A percentile compares a stretch with the other conserved stretches of the same genome.
phyloP scores from a whole-genome alignment of 768 basidiomycete species.

The Leccinum ochraceum region DNA sequence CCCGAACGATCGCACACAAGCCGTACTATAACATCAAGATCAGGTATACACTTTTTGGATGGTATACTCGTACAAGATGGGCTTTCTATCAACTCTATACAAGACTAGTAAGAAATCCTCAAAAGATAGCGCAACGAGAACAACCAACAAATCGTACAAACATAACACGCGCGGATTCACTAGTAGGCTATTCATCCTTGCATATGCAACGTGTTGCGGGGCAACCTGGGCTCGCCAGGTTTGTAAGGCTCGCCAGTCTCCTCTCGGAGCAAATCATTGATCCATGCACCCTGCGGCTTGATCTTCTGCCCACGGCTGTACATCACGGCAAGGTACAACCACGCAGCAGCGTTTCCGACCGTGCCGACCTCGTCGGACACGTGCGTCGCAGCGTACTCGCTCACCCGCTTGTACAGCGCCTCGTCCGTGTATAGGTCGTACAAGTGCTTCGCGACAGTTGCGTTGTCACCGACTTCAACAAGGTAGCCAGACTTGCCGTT shows the following conservation, averaged over 20 bases:
- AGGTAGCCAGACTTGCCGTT: slow-evolving; percentile 89
- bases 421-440: slow-evolving; percentile 79
- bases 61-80: slow-evolving; percentile 8
- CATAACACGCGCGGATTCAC: not conserved
- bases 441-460: slow-evolving; percentile 72
- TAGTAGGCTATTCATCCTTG: slow-evolving; percentile 27
- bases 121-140: not conserved
- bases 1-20: not conserved
- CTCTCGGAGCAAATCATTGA: slow-evolving; percentile 77
- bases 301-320: slow-evolving; percentile 75
- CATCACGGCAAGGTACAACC: slow-evolving; percentile 78
- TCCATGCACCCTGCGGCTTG: slow-evolving; percentile 79
- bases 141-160: slow-evolving; percentile 15
- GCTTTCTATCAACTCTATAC: slow-evolving; percentile 14
- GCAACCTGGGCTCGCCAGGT: slow-evolving; percentile 69
- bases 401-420: slow-evolving; percentile 60
- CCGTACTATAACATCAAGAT: not conserved
- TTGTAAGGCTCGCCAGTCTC: slow-evolving; percentile 74
- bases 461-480: slow-evolving; percentile 74
- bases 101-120: not conserved
- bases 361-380: slow-evolving; percentile 85
- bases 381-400: slow-evolving; percentile 68
- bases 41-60: slow-evolving; percentile 9
- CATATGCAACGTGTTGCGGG: slow-evolving; percentile 59
- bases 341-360: slow-evolving; percentile 72